phyloP scores from a whole-genome alignment of 495 filamentous ascomycete species.

The Aspergillus funiculosus region DNA sequence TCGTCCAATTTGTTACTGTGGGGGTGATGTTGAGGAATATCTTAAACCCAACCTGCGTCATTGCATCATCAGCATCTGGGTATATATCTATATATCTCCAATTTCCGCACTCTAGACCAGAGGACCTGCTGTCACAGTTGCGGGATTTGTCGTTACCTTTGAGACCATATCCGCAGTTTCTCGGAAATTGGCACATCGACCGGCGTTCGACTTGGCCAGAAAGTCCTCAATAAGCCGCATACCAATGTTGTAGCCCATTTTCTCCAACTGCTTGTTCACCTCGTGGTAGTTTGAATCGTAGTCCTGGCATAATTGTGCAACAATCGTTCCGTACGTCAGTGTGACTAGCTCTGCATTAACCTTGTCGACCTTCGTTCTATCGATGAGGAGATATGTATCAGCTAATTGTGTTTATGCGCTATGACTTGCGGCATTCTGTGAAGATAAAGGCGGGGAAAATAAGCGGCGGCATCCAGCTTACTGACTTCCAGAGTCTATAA shows the following conservation, averaged over 20 bases:
- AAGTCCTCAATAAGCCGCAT: slow-evolving; percentile 96
- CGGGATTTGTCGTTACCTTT: no score
- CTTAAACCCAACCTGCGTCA: slow-evolving; percentile 84
- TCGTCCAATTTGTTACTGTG: slow-evolving; percentile 89
- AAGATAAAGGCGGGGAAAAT: background rate
- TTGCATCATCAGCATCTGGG: background rate
- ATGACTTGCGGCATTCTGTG: background rate
- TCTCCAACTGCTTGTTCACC: slow-evolving; percentile 93
- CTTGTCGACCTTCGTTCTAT: slow-evolving; percentile 60
- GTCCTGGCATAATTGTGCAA: slow-evolving; percentile 93
- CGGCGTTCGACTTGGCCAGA: slow-evolving; percentile 85
- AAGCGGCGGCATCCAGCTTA: slow-evolving; percentile 22
- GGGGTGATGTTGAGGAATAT: slow-evolving; percentile 98
- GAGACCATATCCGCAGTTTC: slow-evolving; percentile 96
- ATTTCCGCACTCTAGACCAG: background rate
- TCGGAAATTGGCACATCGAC: slow-evolving; percentile 84
- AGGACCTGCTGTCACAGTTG: slow-evolving; percentile 5
- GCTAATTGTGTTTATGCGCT: background rate
- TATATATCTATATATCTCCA: background rate
- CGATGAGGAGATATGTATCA: slow-evolving; percentile 8
- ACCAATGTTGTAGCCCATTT: slow-evolving; percentile 99
- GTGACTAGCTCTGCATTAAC: slow-evolving; percentile 92
- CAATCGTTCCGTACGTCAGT: slow-evolving; percentile 95
- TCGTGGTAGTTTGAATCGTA: slow-evolving; percentile 88
- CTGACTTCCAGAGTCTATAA: slow-evolving; percentile 94